A percentile compares a stretch with the other conserved stretches of the same genome.
These are phyloP conservation scores for Croton setiger DNA, from an alignment of 441 rosid species.

Conservation along the genomic window DNA sequence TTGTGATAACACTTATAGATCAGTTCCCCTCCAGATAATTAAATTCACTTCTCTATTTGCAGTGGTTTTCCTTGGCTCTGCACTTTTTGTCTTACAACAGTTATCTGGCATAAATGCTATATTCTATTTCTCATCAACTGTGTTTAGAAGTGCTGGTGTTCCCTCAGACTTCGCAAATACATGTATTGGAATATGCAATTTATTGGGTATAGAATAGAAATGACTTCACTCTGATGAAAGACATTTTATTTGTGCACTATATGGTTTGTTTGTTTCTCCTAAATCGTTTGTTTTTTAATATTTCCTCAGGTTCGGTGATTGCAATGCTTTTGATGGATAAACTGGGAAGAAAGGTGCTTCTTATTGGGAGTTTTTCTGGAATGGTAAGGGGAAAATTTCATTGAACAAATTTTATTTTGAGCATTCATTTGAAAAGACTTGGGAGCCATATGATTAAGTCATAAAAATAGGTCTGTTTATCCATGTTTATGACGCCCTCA, in stretches of 20 bases:
- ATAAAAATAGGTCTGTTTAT: neutral
- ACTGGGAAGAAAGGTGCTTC: constrained; percentile 86
- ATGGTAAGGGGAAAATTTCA: constrained; percentile 49
- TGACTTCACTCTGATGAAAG: constrained; percentile 13
- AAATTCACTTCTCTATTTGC: constrained; percentile 50
- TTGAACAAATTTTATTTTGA: neutral
- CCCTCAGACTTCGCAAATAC: constrained; percentile 69
- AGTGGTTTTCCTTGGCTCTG: constrained; percentile 96
- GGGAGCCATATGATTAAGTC: neutral
- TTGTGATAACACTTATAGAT: constrained; percentile 9
- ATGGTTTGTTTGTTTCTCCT: constrained; percentile 15
- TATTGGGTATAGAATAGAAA: constrained; percentile 41
- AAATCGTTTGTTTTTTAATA: neutral
- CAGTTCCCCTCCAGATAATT: constrained; percentile 17
- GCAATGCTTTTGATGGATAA: constrained; percentile 94
- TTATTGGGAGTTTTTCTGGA: constrained; percentile 79
- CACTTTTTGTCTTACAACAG: constrained; percentile 98
- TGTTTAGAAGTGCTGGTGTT: constrained; percentile 87
- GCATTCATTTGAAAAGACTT: neutral
- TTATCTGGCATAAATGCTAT: constrained; percentile 94
- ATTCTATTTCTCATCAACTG: constrained; percentile 89
- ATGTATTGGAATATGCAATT: constrained; percentile 72
- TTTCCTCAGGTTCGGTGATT: constrained; percentile 58
- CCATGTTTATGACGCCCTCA: neutral
- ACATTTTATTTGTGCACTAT: constrained; percentile 16